Base-by-base conservation (phyloP, 805 yeast genomes). In the Yarrowia sp. region DNA sequence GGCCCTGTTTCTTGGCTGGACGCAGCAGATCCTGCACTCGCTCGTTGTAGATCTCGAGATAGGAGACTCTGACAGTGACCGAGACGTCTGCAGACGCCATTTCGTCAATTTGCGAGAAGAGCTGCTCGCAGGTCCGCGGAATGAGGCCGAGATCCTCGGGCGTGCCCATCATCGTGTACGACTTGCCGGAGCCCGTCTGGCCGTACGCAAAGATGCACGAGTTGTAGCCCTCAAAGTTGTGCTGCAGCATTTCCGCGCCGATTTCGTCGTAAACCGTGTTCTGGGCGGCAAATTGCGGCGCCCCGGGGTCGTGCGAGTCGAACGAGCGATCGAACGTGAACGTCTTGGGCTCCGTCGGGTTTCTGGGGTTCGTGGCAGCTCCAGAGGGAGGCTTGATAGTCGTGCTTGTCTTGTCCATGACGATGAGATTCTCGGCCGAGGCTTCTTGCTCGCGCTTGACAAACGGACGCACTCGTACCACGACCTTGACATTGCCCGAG, bases 121-220 rank as follows among this genome's bases (percentile, higher is more conserved):
- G 73, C 63, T 81, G 83, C 27, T 73, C 65, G 62, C 90, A 81
- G 13, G 86, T 75, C 59, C 78, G 64, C 0, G 94, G 92, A 39
- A 88, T 84, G 70, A 88, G 75, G 0, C 96, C 96, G 13, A 81
- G 81, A 2, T 79, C 75, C 3, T 69, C 70, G 1, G 73, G 67
- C 10, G 77, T 66, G 0, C 89, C 88, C 74, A 89, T 81, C 94
- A 89, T 88, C 0, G 96, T 90, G 72, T 82, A 85, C 0, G 96
- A 84, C 69, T 89, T 89, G 0, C 96, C 96, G 0, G 94, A 81
- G 1, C 88, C 92, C 0, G 96, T 90, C 71, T 90, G 96, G 5
- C 91, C 92, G 68, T 87, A 86, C 0, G 91, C 90, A 71, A 86
- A 83, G 1, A 87, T 84, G 69, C 90, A 86, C 1, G 88, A 86